Percentiles rank a stretch among this genome's conserved stretches.
phyloP scores from a whole-genome alignment of 306 rosid species.

The Prunus dulcis region DNA sequence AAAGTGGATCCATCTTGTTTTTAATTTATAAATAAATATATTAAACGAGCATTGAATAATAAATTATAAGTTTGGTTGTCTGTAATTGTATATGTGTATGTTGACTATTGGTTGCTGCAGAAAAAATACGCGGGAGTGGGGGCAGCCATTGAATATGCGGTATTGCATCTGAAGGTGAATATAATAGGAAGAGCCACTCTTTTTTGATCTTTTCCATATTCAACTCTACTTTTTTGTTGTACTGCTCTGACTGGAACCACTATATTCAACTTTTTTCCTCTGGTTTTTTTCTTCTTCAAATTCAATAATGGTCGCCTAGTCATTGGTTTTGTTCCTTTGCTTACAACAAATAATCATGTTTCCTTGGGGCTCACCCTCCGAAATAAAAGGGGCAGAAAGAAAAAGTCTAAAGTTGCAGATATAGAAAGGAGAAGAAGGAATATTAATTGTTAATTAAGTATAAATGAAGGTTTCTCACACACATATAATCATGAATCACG shows the following conservation, averaged over 20 bases:
- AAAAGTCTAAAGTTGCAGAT: not conserved
- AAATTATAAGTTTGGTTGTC: not conserved
- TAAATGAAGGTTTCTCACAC: not conserved
- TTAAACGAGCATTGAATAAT: no score
- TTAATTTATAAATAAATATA: no score
- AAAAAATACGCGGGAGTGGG: constrained; percentile 79
- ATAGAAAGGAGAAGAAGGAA: not conserved
- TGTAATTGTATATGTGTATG: not conserved
- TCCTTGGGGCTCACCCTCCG: not conserved
- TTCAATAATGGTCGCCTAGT: not conserved
- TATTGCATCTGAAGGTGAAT: constrained; percentile 70
- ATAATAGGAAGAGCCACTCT: constrained; percentile 2
- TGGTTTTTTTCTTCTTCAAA: not conserved
- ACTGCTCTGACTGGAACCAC: not conserved
- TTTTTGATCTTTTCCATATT: not conserved
- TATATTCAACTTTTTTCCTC: not conserved
- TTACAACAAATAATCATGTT: not conserved
- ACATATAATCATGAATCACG: no score
- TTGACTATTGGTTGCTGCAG: constrained; percentile 40
- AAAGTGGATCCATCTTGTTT: not conserved
- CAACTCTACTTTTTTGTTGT: constrained; percentile 5
- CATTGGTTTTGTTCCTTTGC: not conserved
- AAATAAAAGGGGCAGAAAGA: not conserved
- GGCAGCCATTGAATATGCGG: constrained; percentile 98
- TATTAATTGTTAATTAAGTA: not conserved